Base-by-base conservation (phyloP, 139 green algal species). In the Pleodorina starrii region DNA sequence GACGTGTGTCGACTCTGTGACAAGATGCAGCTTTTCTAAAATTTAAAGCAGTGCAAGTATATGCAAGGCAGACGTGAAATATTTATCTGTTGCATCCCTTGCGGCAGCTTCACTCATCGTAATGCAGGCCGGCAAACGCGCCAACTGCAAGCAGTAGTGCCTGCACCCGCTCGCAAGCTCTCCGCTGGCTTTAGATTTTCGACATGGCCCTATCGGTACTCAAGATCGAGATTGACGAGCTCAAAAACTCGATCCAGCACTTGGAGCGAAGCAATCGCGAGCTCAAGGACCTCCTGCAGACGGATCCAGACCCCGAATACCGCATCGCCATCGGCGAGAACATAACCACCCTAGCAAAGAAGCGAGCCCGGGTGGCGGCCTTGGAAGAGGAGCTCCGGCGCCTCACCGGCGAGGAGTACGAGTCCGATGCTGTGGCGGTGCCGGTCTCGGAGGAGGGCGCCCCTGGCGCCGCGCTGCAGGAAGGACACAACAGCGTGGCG, bases 311-410 rank as follows among this genome's bases (percentile, higher is more conserved):
- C 59, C 76, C 71, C 2, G 89, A 91, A 35, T 89, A 82, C 44
- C 83, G 69, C 1, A 32, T 82, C 7, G 89, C 89, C 0, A 51
- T 92, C 11, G 57, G 60, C 5, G 89, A 92, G 14, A 92, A 92
- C 73, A 51, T 92, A 1, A 66, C 90, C 0, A 60, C 68, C 0
- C 69, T 92, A 5, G 89, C 89, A 3, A 84, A 84, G 42, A 86
- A 91, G 54, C 48, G 63, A 0, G 89, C 82, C 5, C 43, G 85
- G n/a, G 12, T 92, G 3, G 84, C 73, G 0, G 54, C 51, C 1
- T 38, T 92, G 5, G 83, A 92, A 69, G 76, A 92, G 85, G 90
- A 92, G 78, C 84, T 92, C 9, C 40, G 81, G 44, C 66, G 82
- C 14, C 9, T 79, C 32, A 66, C 82, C 1, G 59, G 81, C 21